phyloP scores from a whole-genome alignment of 352 stramenopile genomes.

The Phytophthora syringae region DNA sequence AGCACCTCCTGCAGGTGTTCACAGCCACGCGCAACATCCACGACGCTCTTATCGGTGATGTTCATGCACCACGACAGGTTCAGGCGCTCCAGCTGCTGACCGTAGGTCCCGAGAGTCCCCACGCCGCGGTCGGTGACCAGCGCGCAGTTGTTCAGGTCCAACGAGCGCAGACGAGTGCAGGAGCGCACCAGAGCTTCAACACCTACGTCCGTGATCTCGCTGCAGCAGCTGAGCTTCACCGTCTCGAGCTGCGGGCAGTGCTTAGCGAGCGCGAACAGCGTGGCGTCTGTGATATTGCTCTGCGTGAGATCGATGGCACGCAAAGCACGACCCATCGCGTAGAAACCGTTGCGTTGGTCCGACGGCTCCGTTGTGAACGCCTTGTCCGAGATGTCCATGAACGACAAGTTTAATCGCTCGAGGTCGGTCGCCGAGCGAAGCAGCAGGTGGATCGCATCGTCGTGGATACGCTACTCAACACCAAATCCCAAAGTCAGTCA shows the following conservation, averaged over 20 bases:
- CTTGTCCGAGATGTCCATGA: conserved; percentile 81
- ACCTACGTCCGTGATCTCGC: conserved; percentile 79
- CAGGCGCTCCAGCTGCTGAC: conserved; percentile 62
- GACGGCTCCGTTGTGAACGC: conserved; percentile 61
- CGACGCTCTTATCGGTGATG: conserved; percentile 86
- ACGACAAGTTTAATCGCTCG: conserved; percentile 81
- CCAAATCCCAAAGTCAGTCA: conserved; percentile 7
- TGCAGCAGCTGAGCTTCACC: conserved; percentile 78
- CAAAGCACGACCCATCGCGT: conserved; percentile 54
- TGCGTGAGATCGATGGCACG: conserved; percentile 76
- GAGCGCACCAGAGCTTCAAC: conserved; percentile 65
- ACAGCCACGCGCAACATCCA: conserved; percentile 70
- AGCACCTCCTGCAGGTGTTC: conserved; percentile 65
- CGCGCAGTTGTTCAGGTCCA: conserved; percentile 85
- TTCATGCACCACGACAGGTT: conserved; percentile 91
- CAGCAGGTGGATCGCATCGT: conserved; percentile 74
- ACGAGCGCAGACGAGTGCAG: conserved; percentile 55
- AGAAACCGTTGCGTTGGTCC: conserved; percentile 49
- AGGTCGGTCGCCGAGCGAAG: conserved; percentile 65
- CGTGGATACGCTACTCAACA: conserved; percentile 62
- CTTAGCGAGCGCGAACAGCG: conserved; percentile 65
- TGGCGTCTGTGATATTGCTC: conserved; percentile 71
- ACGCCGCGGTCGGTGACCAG: conserved; percentile 82
- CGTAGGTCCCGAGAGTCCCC: conserved; percentile 53
- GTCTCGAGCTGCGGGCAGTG: conserved; percentile 73